Evolutionary conservation across 257 asterid genomes (phyloP).

Genomic region (Perilla frutescens): DNA sequence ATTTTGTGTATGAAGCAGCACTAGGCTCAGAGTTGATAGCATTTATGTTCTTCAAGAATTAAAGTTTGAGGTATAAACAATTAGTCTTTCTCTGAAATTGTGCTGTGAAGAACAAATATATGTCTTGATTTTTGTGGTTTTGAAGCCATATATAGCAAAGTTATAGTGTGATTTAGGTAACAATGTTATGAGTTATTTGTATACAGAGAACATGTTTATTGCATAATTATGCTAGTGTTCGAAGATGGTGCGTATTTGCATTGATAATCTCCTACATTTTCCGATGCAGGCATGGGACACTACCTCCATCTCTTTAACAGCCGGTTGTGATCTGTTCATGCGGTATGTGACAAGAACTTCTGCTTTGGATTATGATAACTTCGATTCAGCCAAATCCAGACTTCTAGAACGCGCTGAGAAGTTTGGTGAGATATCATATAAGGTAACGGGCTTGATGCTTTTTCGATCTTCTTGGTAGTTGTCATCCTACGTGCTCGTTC

Average conservation of each 20-base stretch:
- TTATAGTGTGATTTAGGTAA: not conserved
- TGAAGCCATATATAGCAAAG: not conserved
- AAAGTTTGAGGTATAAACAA: slow-evolving; percentile 8
- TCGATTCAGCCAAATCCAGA: slow-evolving; percentile 80
- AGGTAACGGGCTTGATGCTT: slow-evolving; percentile 48
- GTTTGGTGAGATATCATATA: slow-evolving; percentile 88
- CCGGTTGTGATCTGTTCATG: slow-evolving; percentile 94
- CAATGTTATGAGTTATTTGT: not conserved
- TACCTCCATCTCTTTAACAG: slow-evolving; percentile 93
- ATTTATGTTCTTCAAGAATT: slow-evolving; percentile 10
- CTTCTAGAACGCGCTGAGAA: slow-evolving; percentile 96
- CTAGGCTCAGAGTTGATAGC: not conserved
- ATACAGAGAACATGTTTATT: not conserved
- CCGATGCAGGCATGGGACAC: slow-evolving; percentile 86
- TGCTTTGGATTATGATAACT: slow-evolving; percentile 87
- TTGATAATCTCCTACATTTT: slow-evolving; percentile 13
- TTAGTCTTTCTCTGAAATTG: not conserved
- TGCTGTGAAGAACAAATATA: not conserved
- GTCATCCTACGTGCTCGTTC: slow-evolving; percentile 17
- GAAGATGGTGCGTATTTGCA: not conserved
- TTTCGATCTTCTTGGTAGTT: too few relatives aligned
- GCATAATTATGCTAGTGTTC: not conserved
- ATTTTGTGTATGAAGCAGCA: slow-evolving; percentile 16
- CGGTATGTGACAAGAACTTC: slow-evolving; percentile 92
- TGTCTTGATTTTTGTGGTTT: not conserved